Conservation (phyloP, 164 flowering plant species). For the Magnolia officinalis region DNA sequence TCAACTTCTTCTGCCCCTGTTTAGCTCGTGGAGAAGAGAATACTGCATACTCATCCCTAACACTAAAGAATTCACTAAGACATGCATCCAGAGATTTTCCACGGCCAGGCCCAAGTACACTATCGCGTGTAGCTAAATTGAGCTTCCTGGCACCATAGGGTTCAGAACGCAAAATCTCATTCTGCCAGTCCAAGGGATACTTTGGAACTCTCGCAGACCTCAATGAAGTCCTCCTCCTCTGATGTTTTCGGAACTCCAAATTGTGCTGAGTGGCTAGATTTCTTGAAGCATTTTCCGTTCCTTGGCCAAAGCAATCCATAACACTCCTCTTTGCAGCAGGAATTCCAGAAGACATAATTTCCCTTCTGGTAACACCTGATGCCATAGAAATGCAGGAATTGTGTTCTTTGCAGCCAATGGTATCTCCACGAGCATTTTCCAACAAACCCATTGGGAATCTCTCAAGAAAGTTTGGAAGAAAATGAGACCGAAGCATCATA, state of each 20-base stretch:
- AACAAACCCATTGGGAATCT: slow-evolving; percentile 5
- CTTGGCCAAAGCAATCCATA: slow-evolving; percentile 17
- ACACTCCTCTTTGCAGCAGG: slow-evolving; percentile 12
- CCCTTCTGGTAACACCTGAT: slow-evolving; percentile 4
- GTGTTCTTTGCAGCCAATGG: slow-evolving; percentile 5
- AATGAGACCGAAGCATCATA: slow-evolving; percentile 27
- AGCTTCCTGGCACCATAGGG: neutral
- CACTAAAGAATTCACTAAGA: slow-evolving; percentile 25
- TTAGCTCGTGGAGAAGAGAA: slow-evolving; percentile 20
- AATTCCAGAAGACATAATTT: slow-evolving; percentile 5
- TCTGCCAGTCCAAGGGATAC: slow-evolving; percentile 10
- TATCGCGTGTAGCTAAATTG: neutral
- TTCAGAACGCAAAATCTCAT: neutral
- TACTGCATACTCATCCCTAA: slow-evolving; percentile 21
- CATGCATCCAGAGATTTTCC: slow-evolving; percentile 23
- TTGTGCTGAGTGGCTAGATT: slow-evolving; percentile 21
- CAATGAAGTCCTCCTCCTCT: slow-evolving; percentile 47
- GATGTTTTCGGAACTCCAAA: slow-evolving; percentile 29
- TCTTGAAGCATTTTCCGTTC: slow-evolving; percentile 22
- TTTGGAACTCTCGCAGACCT: slow-evolving; percentile 39
- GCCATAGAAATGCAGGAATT: slow-evolving; percentile 13
- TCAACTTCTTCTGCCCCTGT: slow-evolving; percentile 32
- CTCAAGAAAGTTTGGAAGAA: slow-evolving; percentile 15
- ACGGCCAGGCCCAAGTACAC: neutral
- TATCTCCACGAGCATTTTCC: slow-evolving; percentile 6